A percentile compares a stretch with the other conserved stretches of the same genome.
Conservation (phyloP, 2,329 filamentous ascomycete species). For the Sarocladiaceae sp. region DNA sequence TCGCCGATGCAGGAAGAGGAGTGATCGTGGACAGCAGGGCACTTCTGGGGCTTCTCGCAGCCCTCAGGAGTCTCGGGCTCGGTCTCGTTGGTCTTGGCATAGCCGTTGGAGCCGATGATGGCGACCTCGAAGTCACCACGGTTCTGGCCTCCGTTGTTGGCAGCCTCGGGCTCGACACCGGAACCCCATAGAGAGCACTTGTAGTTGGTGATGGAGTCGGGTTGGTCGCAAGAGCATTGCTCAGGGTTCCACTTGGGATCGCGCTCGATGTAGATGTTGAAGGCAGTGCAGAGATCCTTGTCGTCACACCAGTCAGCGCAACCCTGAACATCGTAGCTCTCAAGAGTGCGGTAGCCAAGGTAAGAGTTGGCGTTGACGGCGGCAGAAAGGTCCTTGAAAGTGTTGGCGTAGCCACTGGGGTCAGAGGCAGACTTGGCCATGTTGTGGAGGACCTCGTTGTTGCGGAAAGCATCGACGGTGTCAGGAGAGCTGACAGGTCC, state of each 20-base stretch:
- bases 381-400: constrained; percentile 11
- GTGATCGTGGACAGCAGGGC: constrained; percentile 4
- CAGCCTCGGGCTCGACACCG: constrained; percentile 15
- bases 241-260: constrained; percentile 8
- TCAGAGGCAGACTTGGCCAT: constrained; percentile 5
- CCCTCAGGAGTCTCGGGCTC: constrained; percentile 2
- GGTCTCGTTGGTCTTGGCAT: constrained; percentile 5
- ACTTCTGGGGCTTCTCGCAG: constrained; percentile 5
- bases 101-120: constrained; percentile 15
- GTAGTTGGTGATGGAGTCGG: constrained; percentile 15
- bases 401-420: constrained; percentile 9
- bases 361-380: constrained; percentile 8
- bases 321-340: constrained; percentile 6
- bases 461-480: neutral
- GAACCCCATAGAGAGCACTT: constrained; percentile 27
- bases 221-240: constrained; percentile 7
- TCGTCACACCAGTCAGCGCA: constrained; percentile 10
- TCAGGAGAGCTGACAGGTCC: neutral
- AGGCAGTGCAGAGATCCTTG: constrained; percentile 5
- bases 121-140: constrained; percentile 14
- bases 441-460: neutral
- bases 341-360: constrained; percentile 9
- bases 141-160: constrained; percentile 13
- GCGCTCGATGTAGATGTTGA: constrained; percentile 7
- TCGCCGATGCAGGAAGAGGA: neutral